Evolutionary conservation across 305 asterid genomes (phyloP).

Genomic region (Ilex paraguariensis): DNA sequence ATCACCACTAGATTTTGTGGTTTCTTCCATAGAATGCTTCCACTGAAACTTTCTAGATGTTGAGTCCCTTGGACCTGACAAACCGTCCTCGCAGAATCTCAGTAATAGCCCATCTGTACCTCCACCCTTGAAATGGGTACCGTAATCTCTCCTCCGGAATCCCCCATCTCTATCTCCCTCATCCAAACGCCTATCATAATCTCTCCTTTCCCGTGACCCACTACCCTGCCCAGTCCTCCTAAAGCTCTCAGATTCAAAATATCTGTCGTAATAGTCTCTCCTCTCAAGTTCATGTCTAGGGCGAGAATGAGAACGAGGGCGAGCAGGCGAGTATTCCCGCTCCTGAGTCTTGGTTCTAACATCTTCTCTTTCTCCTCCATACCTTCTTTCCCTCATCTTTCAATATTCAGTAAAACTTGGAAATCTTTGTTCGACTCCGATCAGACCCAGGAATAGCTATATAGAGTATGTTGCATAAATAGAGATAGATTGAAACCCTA

Average conservation of each 20-base stretch:
- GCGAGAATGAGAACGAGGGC: no score
- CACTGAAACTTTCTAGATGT: slow-evolving; percentile 28
- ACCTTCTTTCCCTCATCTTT: slow-evolving; percentile 36
- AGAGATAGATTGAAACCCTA: no score
- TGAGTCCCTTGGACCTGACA: slow-evolving; percentile 19
- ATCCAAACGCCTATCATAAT: neutral
- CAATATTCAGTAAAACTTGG: no score
- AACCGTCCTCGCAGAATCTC: slow-evolving; percentile 10
- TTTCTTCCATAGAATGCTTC: slow-evolving; percentile 30
- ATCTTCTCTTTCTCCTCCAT: slow-evolving; percentile 13
- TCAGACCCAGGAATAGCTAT: no score
- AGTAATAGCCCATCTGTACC: slow-evolving; percentile 8
- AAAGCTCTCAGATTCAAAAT: slow-evolving; percentile 8
- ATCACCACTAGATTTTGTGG: slow-evolving; percentile 12
- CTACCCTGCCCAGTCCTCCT: slow-evolving; percentile 17
- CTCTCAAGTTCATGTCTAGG: no score
- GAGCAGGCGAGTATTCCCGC: no score
- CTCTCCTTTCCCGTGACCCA: slow-evolving; percentile 2
- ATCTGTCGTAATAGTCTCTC: no score
- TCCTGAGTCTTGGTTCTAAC: neutral
- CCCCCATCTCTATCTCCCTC: neutral
- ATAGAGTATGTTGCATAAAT: no score
- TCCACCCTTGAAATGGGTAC: neutral
- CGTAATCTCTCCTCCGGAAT: neutral
- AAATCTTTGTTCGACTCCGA: no score